Base-by-base conservation (phyloP, 108 stramenopile genomes). In the Nitzschia sp. region DNA sequence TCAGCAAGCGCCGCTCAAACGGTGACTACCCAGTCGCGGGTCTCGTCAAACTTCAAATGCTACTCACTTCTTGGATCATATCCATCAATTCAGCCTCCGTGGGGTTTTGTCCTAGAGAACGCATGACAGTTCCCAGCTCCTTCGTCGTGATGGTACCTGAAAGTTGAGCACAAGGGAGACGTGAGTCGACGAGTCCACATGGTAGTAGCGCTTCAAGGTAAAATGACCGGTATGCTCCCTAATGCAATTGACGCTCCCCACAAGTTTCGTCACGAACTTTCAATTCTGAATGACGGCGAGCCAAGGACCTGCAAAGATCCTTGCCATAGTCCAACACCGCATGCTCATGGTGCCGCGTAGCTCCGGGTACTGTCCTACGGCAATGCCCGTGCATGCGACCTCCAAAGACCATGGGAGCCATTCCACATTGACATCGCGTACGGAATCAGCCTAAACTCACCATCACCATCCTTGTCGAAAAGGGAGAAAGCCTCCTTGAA, bases 401-500 rank as follows among this genome's bases (percentile, higher is more conserved):
- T n/a, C n/a, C n/a, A n/a, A n/a, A n/a, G n/a, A n/a, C n/a, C n/a
- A n/a, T n/a, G n/a, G n/a, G n/a, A n/a, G n/a, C n/a, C n/a, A n/a
- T 42, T 13, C 6, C 38, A 13, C 38, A 42, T 9, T 42, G 38
- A 42, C 38, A 42, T 9, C 38, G 6, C 38, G 9, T 9, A 42
- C 6, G 6, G 38, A 42, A 42, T 13, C n/a, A n/a, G n/a, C 49
- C 13, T n/a, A 23, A 30, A 90, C 90, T 88, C 73, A 93, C 98
- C 97, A 90, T 97, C 97, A 31, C 98, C 98, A 70, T 99, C 98
- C 96, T 98, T 98, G 82, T 98, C 99, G 82, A 99, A 99, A 9
- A 99, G 88, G 89, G 95, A 96, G 92, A 99, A 99, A 38, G 99
- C 99, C 94, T 99, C 99, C 98, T 99, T 99, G 97, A 99, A 99